A percentile compares a stretch with the other conserved stretches of the same genome.
Evolutionary conservation across 805 yeast genomes (phyloP).

Genomic region (Debaryomyces hansenii): DNA sequence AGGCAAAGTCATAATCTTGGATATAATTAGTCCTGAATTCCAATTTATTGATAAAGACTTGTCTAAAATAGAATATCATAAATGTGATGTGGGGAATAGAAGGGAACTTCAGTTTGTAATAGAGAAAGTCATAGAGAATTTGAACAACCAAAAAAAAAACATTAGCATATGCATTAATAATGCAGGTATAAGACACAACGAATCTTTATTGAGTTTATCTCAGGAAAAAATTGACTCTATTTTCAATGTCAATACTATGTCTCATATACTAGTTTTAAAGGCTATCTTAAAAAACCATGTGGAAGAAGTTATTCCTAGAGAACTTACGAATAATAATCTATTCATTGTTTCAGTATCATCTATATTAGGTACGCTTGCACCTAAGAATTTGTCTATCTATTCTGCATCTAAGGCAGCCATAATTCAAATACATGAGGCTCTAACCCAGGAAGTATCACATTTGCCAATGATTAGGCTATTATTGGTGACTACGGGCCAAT

Average conservation of each 20-base stretch:
- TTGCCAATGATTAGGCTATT: conserved; percentile 29
- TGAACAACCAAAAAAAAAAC: conserved; percentile 9
- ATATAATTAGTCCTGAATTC: conserved; percentile 19
- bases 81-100: conserved; percentile 24
- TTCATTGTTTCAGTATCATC: conserved; percentile 48
- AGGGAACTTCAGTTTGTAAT: conserved; percentile 14
- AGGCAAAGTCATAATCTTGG: conserved; percentile 30
- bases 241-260: conserved; percentile 32
- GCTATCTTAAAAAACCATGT: conserved; percentile 21
- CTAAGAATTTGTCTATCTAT: conserved; percentile 47
- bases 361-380: conserved; percentile 49
- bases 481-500: conserved; percentile 52
- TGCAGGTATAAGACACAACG: conserved; percentile 48
- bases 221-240: conserved; percentile 19
- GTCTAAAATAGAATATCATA: conserved; percentile 17
- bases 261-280: conserved; percentile 27
- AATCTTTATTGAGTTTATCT: conserved; percentile 23
- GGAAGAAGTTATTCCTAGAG: conserved; percentile 2
- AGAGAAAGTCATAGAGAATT: conserved; percentile 19
- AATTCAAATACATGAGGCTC: conserved; percentile 44
- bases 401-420: conserved; percentile 51
- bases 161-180: conserved; percentile 40
- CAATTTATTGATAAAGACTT: conserved; percentile 3
- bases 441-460: conserved; percentile 36
- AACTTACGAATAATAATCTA: conserved; percentile 12